phyloP scores from a whole-genome alignment of 495 filamentous ascomycete species.

The Annulohypoxylon bovei region DNA sequence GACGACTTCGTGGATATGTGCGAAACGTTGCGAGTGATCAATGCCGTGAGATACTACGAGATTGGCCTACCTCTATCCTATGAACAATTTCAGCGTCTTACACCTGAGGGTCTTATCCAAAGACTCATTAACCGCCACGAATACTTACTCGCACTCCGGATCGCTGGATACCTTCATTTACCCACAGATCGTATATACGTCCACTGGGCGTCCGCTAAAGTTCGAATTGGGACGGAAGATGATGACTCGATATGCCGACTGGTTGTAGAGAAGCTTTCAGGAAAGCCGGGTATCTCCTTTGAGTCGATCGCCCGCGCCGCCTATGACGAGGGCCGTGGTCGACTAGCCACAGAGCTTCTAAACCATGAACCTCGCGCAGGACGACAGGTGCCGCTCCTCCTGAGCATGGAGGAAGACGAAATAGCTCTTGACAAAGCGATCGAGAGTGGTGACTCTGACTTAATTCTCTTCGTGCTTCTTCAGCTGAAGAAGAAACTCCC shows the following conservation, averaged over 20 bases:
- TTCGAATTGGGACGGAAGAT: slow-evolving; percentile 81
- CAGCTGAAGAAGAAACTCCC: slow-evolving; percentile 91
- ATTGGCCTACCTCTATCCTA: slow-evolving; percentile 92
- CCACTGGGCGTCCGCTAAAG: slow-evolving; percentile 96
- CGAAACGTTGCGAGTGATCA: slow-evolving; percentile 90
- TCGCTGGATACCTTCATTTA: slow-evolving; percentile 88
- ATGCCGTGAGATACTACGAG: slow-evolving; percentile 89
- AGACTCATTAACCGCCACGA: slow-evolving; percentile 88
- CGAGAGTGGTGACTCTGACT: slow-evolving; percentile 92
- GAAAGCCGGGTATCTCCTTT: slow-evolving; percentile 92
- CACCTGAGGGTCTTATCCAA: slow-evolving; percentile 84
- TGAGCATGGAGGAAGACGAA: slow-evolving; percentile 96
- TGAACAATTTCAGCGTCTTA: slow-evolving; percentile 87
- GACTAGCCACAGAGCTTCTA: slow-evolving; percentile 86
- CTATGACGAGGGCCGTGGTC: slow-evolving; percentile 89
- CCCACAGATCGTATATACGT: slow-evolving; percentile 92
- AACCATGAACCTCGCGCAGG: slow-evolving; percentile 94
- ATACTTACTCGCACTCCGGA: slow-evolving; percentile 87
- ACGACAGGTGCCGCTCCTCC: slow-evolving; percentile 91
- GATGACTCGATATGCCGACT: slow-evolving; percentile 88
- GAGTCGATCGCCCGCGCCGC: slow-evolving; percentile 94
- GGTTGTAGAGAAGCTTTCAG: slow-evolving; percentile 85
- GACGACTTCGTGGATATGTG: slow-evolving; percentile 99
- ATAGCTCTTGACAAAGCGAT: slow-evolving; percentile 97
- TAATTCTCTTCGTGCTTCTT: slow-evolving; percentile 88